These are phyloP conservation scores for Rhizomucor miehei DNA, from an alignment of 371 early-diverging fungal genomes.

Conservation along the genomic window DNA sequence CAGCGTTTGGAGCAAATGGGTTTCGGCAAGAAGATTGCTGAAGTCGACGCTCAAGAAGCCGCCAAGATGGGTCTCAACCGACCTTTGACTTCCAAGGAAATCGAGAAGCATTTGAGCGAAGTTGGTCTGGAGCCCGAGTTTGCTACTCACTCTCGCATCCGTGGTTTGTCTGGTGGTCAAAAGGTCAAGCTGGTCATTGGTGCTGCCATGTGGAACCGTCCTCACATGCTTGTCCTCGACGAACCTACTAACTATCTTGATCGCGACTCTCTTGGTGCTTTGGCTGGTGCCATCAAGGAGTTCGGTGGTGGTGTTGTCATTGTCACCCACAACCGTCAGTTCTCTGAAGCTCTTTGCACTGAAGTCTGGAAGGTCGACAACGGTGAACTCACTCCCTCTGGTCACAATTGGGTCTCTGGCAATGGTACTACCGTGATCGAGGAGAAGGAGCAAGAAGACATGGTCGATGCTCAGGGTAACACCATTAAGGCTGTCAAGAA, in stretches of 20 bases:
- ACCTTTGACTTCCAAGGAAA: constrained; percentile 61
- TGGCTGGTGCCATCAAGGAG: constrained; percentile 62
- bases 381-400: constrained; percentile 52
- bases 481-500: constrained; percentile 44
- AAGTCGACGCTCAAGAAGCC: constrained; percentile 65
- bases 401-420: constrained; percentile 52
- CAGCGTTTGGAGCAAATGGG: constrained; percentile 69
- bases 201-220: constrained; percentile 81
- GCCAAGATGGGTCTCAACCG: constrained; percentile 62
- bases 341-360: constrained; percentile 65
- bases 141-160: constrained; percentile 79
- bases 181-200: constrained; percentile 88
- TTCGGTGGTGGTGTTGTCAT: constrained; percentile 77
- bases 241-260: constrained; percentile 87
- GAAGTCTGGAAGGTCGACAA: constrained; percentile 76
- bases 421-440: constrained; percentile 35
- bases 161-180: constrained; percentile 89
- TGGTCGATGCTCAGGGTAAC: constrained; percentile 47
- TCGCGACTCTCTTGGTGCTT: constrained; percentile 73
- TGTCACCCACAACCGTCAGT: constrained; percentile 73
- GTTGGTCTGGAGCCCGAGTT: constrained; percentile 70
- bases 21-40: constrained; percentile 64
- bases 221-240: constrained; percentile 86
- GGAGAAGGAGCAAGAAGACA: constrained; percentile 39
- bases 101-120: constrained; percentile 68